Percentiles rank a stretch among this genome's conserved stretches.
Conservation (phyloP, 257 asterid genomes). For the Anisodus acutangulus region DNA sequence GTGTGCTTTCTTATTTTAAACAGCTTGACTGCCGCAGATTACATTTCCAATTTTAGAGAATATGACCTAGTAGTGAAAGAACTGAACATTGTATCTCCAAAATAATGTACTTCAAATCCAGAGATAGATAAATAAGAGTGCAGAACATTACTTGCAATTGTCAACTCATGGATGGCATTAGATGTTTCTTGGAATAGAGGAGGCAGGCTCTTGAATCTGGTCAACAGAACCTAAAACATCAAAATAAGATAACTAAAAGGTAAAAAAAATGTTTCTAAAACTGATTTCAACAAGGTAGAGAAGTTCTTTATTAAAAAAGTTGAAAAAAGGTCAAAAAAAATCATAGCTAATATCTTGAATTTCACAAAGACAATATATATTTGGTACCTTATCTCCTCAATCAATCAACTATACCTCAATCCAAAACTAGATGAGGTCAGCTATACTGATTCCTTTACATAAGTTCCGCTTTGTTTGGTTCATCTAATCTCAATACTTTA, state of each 20-base stretch:
- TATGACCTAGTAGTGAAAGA: neutral
- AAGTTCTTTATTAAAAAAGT: too few relatives aligned
- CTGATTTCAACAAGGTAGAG: neutral
- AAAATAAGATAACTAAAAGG: constrained; percentile 8
- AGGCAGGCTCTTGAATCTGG: constrained; percentile 55
- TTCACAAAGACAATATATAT: neutral
- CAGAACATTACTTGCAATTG: constrained; percentile 53
- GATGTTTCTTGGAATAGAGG: constrained; percentile 54
- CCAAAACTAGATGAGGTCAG: neutral
- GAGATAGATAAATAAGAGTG: constrained; percentile 13
- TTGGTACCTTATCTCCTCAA: neutral
- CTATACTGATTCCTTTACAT: neutral
- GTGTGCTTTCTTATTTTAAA: neutral
- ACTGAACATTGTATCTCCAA: neutral
- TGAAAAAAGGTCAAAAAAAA: neutral
- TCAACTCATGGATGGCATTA: constrained; percentile 49
- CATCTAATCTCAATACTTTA: neutral
- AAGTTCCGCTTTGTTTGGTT: neutral
- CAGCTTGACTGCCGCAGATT: neutral
- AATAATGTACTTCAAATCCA: neutral
- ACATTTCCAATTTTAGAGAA: neutral
- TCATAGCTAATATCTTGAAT: constrained; percentile 13
- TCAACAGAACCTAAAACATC: constrained; percentile 48
- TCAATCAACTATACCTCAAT: neutral
- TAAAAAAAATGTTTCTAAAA: neutral